Base-by-base conservation (phyloP, 306 rosid species). In the Dryas alaskensis region DNA sequence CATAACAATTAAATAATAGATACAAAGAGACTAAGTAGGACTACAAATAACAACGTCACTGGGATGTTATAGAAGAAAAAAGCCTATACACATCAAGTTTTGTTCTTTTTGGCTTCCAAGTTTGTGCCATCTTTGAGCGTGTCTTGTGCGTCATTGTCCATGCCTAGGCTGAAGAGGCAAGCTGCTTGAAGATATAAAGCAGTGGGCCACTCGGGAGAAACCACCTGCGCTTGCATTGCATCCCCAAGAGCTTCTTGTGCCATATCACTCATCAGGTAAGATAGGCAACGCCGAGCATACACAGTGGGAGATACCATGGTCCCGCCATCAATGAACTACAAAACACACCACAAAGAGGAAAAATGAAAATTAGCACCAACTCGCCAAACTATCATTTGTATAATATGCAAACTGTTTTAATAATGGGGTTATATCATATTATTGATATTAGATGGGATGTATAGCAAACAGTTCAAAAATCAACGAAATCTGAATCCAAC, bases 271-370 rank as follows among this genome's bases (percentile, higher is more conserved):
- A 94, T 94, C 86, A 94, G 77, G 73, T 84, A 92, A 0, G 96
- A 92, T 14, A 94, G 85, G 80, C 99, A 94, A 0, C 99, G 85
- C 82, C 97, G 86, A 8, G 92, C 92, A 70, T 87, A 88, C 85
- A 92, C 99, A 0, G 99, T 91, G 3, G 99, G 99, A 8, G 99
- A 94, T 22, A 91, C 88, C 99, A 94, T 92, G 2, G 97, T 94
- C 70, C 99, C 99, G 37, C 96, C 90, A 47, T 91, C 96, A 10
- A 94, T 89, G 86, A 94, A 94, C 99, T 94, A 67, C 76, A 74
- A 9, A 54, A n/a, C 2, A 61, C 4, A 67, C 13, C 22, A 74
- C 61, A 79, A 11, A 65, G 25, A 16, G 8, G 61, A 10, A 42
- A 10, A 37, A 45, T 47, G 54, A 31, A 60, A 16, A 65, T 68